phyloP scores from a whole-genome alignment of 1,284 basidiomycete species.

The Naganishia liquefaciens region DNA sequence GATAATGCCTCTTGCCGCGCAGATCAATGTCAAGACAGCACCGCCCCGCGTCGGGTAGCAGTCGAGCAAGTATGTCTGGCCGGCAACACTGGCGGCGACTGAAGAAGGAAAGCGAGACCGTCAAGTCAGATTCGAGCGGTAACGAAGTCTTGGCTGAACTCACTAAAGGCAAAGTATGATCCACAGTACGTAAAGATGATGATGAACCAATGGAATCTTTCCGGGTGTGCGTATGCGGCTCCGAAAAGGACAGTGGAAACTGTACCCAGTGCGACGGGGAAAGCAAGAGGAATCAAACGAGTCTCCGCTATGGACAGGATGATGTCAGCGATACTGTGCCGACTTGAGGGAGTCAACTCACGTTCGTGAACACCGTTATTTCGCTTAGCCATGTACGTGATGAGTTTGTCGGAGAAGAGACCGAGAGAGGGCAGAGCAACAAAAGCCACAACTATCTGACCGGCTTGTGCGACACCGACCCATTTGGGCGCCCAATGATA shows the following conservation, averaged over 20 bases:
- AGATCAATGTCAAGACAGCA: conserved; percentile 12
- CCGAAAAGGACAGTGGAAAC: conserved; percentile 18
- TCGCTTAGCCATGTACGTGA: conserved; percentile 16
- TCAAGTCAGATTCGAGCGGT: not conserved
- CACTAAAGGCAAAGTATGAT: conserved; percentile 21
- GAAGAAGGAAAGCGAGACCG: not conserved
- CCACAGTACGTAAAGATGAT: conserved; percentile 23
- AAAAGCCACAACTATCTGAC: conserved; percentile 13
- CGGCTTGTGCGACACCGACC: conserved; percentile 20
- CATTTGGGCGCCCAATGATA: conserved; percentile 21
- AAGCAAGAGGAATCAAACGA: conserved; percentile 17
- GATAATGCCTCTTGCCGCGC: conserved; percentile 18
- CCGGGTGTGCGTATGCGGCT: conserved; percentile 16
- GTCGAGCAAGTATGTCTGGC: conserved; percentile 19
- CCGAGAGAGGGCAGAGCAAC: conserved; percentile 8
- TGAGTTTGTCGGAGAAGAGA: conserved; percentile 19
- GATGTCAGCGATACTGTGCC: not conserved
- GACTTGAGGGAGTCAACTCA: not conserved
- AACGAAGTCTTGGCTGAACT: not conserved
- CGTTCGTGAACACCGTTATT: conserved; percentile 19
- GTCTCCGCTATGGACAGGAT: conserved; percentile 6
- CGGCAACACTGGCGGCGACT: conserved; percentile 20
- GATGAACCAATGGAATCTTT: conserved; percentile 19
- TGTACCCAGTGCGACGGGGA: conserved; percentile 13
- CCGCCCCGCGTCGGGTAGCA: conserved; percentile 19